Evolutionary conservation across 805 yeast species (phyloP), one percentile per base, ranked within the genome.

Genomic region (Suhomyces canberraensis): DNA sequence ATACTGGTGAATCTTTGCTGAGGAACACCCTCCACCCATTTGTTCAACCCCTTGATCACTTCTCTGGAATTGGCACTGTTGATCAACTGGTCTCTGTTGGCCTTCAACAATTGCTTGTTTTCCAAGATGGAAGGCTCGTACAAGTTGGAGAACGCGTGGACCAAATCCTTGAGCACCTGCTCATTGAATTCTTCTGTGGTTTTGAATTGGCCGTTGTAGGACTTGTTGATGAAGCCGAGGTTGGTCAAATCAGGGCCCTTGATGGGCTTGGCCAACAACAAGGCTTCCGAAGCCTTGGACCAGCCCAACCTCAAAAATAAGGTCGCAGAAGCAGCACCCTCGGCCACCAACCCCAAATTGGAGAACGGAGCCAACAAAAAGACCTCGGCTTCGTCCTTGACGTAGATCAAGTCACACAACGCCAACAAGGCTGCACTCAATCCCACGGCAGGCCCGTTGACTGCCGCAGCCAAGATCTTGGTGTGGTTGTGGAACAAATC

Each of bases 391-490:
- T 71, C 75, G 49, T 80, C 77, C 46, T 71, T 75, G 11, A 82
- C 81, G 53, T 85, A 87, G 8, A 88, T 70, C 41, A 88, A 69
- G 60, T 88, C 96, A 59, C 84, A 78, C 36, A 84, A 62, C n/a
- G 82, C 75, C 9, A 86, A 80, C 35, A 88, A 58, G 0, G 89
- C 88, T 2, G 90, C 78, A 21, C 80, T 67, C 40, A 88, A 70
- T 0, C 96, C 96, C 40, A 88, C 74, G 4, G 79, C 95, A 0
- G 96, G 95, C 0, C 96, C 96, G 54, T 88, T 88, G 39, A 88
- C 67, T 3, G 88, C 90, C 29, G 78, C 76, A 18, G 79, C 79
- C 25, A 88, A 62, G 7, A 86, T 68, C 55, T 88, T 88, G 8
- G 71, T 61, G 60, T 88, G 96, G 50, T 78, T 75, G 45, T 77